Base-by-base conservation (phyloP, 192 early-diverging fungal species). In the Coemansia sp. region DNA sequence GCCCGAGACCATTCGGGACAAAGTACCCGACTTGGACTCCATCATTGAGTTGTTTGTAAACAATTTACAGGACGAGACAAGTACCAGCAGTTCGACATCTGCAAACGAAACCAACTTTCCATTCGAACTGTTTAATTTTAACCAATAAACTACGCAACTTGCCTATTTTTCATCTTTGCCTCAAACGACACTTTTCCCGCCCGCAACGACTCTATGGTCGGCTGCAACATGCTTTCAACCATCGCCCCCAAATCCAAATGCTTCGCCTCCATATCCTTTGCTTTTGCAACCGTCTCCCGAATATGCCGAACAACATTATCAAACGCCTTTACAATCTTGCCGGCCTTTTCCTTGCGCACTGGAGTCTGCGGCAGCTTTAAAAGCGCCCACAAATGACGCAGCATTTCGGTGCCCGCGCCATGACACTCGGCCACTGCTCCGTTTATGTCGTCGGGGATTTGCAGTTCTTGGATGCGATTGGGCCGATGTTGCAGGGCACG, bases 311-410 rank as follows among this genome's bases (percentile, higher is more conserved):
- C 49, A 19, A 83, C 71, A 1, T 37, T 37, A 20, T 53, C 53
- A 23, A 83, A 69, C 1, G 82, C 77, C 12, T 59, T 65, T 2
- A 68, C 70, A 46, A 83, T 80, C 47, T 71, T 79, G 19, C 68
- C 66, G 0, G 77, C 70, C 52, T 71, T 74, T n/a, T 75, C 38
- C 36, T 44, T 54, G 17, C 70, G 66, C 22, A 72, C 73, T 10
- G 51, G 47, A 1, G 82, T 73, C 12, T 25, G 64, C 2, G 76
- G 77, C 63, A 78, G 42, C 3, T 63, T 65, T 5, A 83, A 23
- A 4, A 75, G 57, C 4, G 74, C 70, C 82, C 82, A 83, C 52
- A 83, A 42, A 31, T 83, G 82, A 5, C 77, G 75, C 20, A 83
- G 68, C 73, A 83, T 83, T 49, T 83, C 82, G 11, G 68, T 75